These are phyloP conservation scores for Trichoderma semiorbis DNA, from an alignment of 2,329 filamentous ascomycete genomes.

Conservation along the genomic window DNA sequence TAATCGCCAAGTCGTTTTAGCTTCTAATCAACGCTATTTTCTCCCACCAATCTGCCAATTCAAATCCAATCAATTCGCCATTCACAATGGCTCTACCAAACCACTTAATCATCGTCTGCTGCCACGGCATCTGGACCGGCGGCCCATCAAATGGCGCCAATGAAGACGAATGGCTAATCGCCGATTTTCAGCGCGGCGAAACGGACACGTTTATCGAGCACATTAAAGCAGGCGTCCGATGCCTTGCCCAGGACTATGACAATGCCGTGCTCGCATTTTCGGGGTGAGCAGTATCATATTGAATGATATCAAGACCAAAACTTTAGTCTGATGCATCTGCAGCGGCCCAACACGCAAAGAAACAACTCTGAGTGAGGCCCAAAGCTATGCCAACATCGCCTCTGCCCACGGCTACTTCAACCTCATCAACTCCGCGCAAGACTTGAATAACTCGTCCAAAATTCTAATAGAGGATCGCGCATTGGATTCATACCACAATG, in stretches of 20 bases:
- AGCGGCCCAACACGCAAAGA: conserved; percentile 62
- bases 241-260: conserved; percentile 43
- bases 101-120: conserved; percentile 75
- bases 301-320: neutral
- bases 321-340: too few species aligned
- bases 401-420: conserved; percentile 45
- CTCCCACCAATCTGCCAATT: neutral
- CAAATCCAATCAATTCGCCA: neutral
- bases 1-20: neutral
- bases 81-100: conserved; percentile 26
- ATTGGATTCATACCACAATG: conserved; percentile 81
- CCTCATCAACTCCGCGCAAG: conserved; percentile 27
- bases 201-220: conserved; percentile 77
- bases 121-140: conserved; percentile 74
- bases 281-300: conserved; percentile 48
- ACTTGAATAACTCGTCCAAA: neutral
- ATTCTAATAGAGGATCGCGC: conserved; percentile 66
- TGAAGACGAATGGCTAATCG: conserved; percentile 68
- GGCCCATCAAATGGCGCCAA: conserved; percentile 49
- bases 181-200: conserved; percentile 73
- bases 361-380: conserved; percentile 56
- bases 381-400: conserved; percentile 58
- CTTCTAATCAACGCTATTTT: neutral
- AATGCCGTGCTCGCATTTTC: conserved; percentile 64
- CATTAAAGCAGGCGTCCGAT: conserved; percentile 60